Evolutionary conservation across 148 eudicot species (phyloP).

Genomic region (Diospyros lotus): DNA sequence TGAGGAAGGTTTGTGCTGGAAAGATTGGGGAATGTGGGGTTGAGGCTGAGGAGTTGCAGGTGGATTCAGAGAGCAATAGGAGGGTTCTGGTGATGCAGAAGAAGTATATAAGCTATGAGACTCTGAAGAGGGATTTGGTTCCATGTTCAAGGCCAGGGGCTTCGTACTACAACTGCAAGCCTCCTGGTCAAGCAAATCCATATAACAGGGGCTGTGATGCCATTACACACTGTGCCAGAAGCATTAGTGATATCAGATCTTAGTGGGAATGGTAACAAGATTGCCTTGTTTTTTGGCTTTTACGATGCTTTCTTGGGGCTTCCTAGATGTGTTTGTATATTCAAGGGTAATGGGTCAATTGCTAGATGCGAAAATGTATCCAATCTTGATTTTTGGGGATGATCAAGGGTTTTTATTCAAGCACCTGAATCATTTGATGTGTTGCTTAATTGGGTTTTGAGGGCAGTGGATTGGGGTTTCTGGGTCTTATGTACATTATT

Average conservation of each 20-base stretch:
- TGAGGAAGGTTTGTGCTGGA: conserved; percentile 38
- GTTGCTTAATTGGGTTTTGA: conserved; percentile 6
- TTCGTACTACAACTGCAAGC: conserved; percentile 80
- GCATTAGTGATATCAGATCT: conserved; percentile 22
- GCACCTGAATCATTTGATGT: neutral
- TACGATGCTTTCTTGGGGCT: neutral
- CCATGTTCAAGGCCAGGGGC: conserved; percentile 84
- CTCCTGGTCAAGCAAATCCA: conserved; percentile 50
- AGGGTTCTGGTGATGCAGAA: conserved; percentile 49
- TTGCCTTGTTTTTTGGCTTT: neutral
- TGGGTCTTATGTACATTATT: too few species aligned
- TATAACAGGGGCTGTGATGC: conserved; percentile 81
- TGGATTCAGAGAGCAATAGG: conserved; percentile 54
- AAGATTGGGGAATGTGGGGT: conserved; percentile 33
- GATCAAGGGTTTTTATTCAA: neutral
- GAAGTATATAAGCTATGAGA: conserved; percentile 79
- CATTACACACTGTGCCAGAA: conserved; percentile 81
- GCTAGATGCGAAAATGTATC: neutral
- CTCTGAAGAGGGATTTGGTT: conserved; percentile 69
- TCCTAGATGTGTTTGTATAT: conserved; percentile 4
- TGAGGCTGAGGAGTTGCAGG: conserved; percentile 24
- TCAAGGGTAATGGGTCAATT: neutral
- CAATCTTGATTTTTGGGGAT: neutral
- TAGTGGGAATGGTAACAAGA: conserved; percentile 11
- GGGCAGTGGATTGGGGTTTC: too few species aligned